Evolutionary conservation across 768 basidiomycete genomes (phyloP), one percentile per base, ranked within the genome.

Genomic region (Tylopilus vinaceipallidus): DNA sequence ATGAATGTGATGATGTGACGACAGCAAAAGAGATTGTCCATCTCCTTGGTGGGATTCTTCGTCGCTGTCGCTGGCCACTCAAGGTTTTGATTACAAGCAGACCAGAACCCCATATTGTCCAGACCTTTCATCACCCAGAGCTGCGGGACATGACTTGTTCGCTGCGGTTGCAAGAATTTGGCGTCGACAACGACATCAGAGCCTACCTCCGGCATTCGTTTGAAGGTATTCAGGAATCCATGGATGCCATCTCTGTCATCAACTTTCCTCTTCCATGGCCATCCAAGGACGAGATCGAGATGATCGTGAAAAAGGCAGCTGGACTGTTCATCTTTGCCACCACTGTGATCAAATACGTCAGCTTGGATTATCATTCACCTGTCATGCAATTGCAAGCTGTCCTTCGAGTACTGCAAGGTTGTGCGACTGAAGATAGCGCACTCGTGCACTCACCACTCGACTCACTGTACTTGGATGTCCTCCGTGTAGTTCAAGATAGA

Each of bases 281-380:
- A 3, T 47, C 61, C 8, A 55, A 54, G 2, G 50, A 57, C 12
- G 64, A 58, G 14, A 37, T 66, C 20, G 55, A 58, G n/a, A 32
- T 16, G 24, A 43, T 55, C 3, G 56, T 66, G 10, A 33, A 54
- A 16, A 56, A 54, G 14, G 50, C 65, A 3, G 54, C 56, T 7
- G 60, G 66, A 2, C 55, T 66, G 26, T 68, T 68, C 24, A 61
- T 66, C 13, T 65, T 63, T 42, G 53, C 66, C 22, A 55, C 61
- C 9, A 66, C 66, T 2, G 58, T 67, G 27, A 47, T 67, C 36
- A 62, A 59, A 35, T 64, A 61, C 33, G 49, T 66, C 10, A 47
- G 50, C 17, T 42, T 45, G 36, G 42, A 37, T 10, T 49, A 58
- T 17, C 36, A 45, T 23, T 55, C 45, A 10, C 58, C 59, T 9